Percentiles rank a stretch among this genome's conserved stretches.
phyloP scores from a whole-genome alignment of 306 rosid species.

The Abrus pulchellus region DNA sequence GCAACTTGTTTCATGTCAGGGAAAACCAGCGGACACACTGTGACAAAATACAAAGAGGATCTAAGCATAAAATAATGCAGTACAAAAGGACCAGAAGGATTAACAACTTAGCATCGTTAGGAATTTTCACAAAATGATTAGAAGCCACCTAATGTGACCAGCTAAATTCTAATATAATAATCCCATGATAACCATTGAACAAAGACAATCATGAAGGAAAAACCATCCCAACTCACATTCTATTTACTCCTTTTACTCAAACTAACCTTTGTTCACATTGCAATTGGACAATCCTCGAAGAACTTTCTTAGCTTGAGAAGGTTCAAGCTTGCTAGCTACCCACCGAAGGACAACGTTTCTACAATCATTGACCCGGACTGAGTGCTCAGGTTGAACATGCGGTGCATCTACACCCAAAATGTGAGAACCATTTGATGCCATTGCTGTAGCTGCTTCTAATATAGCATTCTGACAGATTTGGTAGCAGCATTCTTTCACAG shows the following conservation, averaged over 20 bases:
- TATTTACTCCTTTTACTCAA: slow-evolving; percentile 19
- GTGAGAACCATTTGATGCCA: slow-evolving; percentile 77
- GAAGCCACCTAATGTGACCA: neutral
- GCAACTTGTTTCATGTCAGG: slow-evolving; percentile 74
- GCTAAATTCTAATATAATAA: slow-evolving; percentile 9
- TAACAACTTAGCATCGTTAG: slow-evolving; percentile 37
- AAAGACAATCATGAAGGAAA: slow-evolving; percentile 12
- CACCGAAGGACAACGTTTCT: slow-evolving; percentile 82
- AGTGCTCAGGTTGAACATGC: slow-evolving; percentile 65
- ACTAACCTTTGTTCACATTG: slow-evolving; percentile 78
- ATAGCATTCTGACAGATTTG: slow-evolving; percentile 89
- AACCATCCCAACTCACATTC: slow-evolving; percentile 25
- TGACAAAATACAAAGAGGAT: slow-evolving; percentile 31
- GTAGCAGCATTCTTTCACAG: slow-evolving; percentile 88
- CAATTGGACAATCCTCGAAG: slow-evolving; percentile 93
- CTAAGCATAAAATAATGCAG: slow-evolving; percentile 22
- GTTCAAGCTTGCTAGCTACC: slow-evolving; percentile 88
- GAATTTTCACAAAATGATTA: slow-evolving; percentile 23
- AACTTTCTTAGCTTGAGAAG: slow-evolving; percentile 79
- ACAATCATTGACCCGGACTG: slow-evolving; percentile 70
- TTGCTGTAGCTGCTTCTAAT: slow-evolving; percentile 81
- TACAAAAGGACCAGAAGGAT: slow-evolving; percentile 40
- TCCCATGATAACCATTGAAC: neutral
- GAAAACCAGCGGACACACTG: slow-evolving; percentile 90
- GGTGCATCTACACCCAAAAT: slow-evolving; percentile 63